These are phyloP conservation scores for Crithidia sp. DNA, from an alignment of 208 protist genomes.

Conservation along the genomic window DNA sequence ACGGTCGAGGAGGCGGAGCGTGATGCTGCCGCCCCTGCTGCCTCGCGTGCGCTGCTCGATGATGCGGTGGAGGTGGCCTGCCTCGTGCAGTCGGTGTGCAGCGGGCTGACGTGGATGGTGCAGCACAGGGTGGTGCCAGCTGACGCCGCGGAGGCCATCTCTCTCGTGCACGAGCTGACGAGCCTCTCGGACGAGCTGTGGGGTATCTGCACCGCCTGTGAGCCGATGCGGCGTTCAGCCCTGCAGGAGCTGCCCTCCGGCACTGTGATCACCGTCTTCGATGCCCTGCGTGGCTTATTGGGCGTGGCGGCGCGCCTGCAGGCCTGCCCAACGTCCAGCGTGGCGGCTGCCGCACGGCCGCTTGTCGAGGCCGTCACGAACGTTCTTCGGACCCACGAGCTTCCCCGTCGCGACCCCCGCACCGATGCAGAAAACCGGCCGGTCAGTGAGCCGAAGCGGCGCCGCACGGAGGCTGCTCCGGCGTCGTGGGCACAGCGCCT, in stretches of 20 bases:
- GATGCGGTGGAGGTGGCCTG: slow-evolving; percentile 53
- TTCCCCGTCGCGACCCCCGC: background rate
- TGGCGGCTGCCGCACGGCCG: slow-evolving; percentile 24
- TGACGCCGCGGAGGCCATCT: slow-evolving; percentile 22
- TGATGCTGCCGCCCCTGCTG: background rate
- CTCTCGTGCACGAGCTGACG: slow-evolving; percentile 49
- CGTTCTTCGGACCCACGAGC: slow-evolving; percentile 17
- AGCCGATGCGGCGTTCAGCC: slow-evolving; percentile 32
- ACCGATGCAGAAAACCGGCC: background rate
- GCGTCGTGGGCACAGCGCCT: slow-evolving; percentile 28
- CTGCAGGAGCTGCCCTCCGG: slow-evolving; percentile 17
- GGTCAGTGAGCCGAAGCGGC: slow-evolving; percentile 32
- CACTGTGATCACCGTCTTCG: slow-evolving; percentile 4
- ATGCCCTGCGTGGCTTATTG: slow-evolving; percentile 17
- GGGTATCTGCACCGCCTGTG: slow-evolving; percentile 47
- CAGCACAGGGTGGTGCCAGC: slow-evolving; percentile 48
- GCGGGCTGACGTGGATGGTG: slow-evolving; percentile 60
- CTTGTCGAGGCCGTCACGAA: slow-evolving; percentile 14
- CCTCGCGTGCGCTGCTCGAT: slow-evolving; percentile 45
- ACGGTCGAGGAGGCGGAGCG: background rate
- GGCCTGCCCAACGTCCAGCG: slow-evolving; percentile 7
- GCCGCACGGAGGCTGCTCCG: slow-evolving; percentile 36
- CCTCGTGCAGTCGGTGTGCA: slow-evolving; percentile 54
- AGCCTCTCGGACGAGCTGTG: slow-evolving; percentile 57
- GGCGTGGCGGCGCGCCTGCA: slow-evolving; percentile 25